Conservation (phyloP, 2,329 filamentous ascomycete species). For the Trichoderma sp. region DNA sequence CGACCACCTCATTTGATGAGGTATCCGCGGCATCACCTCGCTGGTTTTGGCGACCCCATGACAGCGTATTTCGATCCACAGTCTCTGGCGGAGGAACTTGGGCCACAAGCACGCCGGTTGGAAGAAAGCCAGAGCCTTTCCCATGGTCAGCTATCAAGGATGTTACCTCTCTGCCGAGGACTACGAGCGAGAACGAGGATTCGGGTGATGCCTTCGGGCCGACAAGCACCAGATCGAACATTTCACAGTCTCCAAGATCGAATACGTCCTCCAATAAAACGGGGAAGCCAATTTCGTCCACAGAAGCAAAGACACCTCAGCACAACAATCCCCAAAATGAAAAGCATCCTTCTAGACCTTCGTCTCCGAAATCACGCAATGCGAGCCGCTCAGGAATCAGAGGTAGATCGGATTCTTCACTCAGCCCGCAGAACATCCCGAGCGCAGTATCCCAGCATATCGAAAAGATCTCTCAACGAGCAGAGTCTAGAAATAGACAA, state of each 20-base stretch:
- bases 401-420: conserved; percentile 34
- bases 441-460: conserved; percentile 34
- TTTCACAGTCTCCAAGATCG: conserved; percentile 26
- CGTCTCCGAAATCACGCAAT: conserved; percentile 44
- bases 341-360: conserved; percentile 31
- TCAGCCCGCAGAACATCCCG: conserved; percentile 22
- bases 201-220: not conserved
- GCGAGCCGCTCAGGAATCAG: conserved; percentile 37
- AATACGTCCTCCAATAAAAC: conserved; percentile 28
- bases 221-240: not conserved
- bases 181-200: not conserved
- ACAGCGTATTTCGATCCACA: conserved; percentile 31
- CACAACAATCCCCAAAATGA: not conserved
- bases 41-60: conserved; percentile 34
- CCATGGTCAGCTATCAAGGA: conserved; percentile 33
- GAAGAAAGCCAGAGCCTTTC: conserved; percentile 33
- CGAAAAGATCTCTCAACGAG: conserved; percentile 34
- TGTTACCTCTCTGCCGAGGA: not conserved
- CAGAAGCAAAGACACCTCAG: conserved; percentile 5
- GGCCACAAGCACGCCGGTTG: conserved; percentile 31
- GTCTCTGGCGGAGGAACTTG: conserved; percentile 25
- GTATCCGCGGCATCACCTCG: conserved; percentile 30
- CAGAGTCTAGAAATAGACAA: conserved; percentile 32
- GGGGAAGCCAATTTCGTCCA: conserved; percentile 15
- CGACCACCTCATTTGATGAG: conserved; percentile 32